Base-by-base conservation (phyloP, 139 green algal species). In the Astrephomene gubernaculifera region DNA sequence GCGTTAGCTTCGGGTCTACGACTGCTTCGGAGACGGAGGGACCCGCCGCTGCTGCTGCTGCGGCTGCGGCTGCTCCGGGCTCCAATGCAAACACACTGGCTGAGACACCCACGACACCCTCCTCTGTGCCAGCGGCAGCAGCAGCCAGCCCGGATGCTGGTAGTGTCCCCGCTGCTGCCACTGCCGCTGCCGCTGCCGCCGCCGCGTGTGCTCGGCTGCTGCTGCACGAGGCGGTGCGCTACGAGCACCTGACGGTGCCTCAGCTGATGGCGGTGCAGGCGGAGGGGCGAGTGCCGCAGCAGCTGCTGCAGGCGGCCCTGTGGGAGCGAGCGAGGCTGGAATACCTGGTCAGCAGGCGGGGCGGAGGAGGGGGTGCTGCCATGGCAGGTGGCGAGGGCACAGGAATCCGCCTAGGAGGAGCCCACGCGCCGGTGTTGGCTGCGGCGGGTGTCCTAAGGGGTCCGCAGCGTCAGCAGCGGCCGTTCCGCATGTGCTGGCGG, bases 401-500 rank as follows among this genome's bases (percentile, higher is more conserved):
- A n/a, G n/a, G n/a, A n/a, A n/a, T n/a, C n/a, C n/a, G n/a, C n/a
- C n/a, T n/a, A 38, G 70, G 12, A 6, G 7, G 22, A 24, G 8
- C 9, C 33, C 14, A 14, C 39, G 38, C 39, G 68, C n/a, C 25
- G 35, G 12, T 10, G 70, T 3, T 1, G 70, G 12, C 70, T 19
- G 21, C 41, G 43, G 41, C 7, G 21, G 36, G 17, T 4, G 29
- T 24, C 65, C 35, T 49, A 9, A n/a, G 19, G 73, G 24, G 21
- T 12, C 31, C 4, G 71, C n/a, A 45, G 44, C 12, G 45, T 8
- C n/a, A 9, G 71, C 22, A 38, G 38, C 78, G 63, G 36, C 53
- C 78, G 1, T 84, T 75, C 63, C 78, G 78, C 27, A 19, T 84
- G 21, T 84, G 78, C 78, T 84, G 78, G 78, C 63, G 78, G 25